Base-by-base conservation (phyloP, 495 filamentous ascomycete genomes). In the Daldinia concentrica region DNA sequence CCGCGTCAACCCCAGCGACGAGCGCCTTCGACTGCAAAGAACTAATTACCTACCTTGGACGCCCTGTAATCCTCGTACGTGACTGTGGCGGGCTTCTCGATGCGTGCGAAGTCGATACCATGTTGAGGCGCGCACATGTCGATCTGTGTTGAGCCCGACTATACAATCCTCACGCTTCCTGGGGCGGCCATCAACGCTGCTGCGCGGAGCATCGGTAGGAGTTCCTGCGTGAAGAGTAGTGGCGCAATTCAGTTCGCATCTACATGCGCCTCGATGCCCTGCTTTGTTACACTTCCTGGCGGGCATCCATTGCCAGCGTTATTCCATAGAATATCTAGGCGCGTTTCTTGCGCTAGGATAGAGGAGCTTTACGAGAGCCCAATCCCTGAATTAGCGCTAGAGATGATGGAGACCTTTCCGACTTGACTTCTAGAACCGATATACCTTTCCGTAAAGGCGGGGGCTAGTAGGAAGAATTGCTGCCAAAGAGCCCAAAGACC, bases 241-340 rank as follows among this genome's bases (percentile, higher is more conserved):
- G 76, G 72, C 9, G 72, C 81, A 7, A 81, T 43, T 48, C 69
- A 73, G 64, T 83, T 79, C 1, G 71, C 72, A 15, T 74, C 78
- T 50, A 80, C 62, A 15, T 76, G 75, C 9, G 63, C 26, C 57
- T 82, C 79, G 15, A 78, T 52, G 37, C 74, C 79, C 65, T 82
- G 78, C 5, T 36, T 66, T 22, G 65, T 79, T 19, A 48, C 39
- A 50, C 59, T 66, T n/a, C 74, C 74, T 0, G 76, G 2, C 70
- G 69, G 19, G 50, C 60, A 29, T 62, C 66, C 61, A 29, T 86
- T 74, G 6, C 85, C 86, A 0, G 86, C 86, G 64, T 89, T 88
- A 66, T 88, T 87, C 71, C 77, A 87, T 0, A 89, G 77, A 5
- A 87, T 81, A 60, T 89, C 83, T 0, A 89, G 79, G 15, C 80